phyloP scores from a whole-genome alignment of 352 stramenopile species.

The Phytophthora multivora region DNA sequence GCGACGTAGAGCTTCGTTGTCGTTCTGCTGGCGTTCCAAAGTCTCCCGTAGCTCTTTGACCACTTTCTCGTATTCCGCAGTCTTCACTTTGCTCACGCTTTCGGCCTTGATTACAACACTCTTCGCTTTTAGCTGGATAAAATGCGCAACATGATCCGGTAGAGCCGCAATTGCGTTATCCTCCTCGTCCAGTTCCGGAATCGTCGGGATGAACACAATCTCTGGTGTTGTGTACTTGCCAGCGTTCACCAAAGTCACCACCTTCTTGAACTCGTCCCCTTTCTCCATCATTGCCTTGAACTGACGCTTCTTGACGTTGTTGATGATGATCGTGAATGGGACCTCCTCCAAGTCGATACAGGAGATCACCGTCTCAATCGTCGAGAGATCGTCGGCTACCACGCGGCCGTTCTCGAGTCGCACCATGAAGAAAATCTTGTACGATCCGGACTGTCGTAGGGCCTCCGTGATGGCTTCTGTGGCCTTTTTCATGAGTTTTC shows the following conservation, averaged over 20 bases:
- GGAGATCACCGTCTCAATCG: conserved; percentile 24
- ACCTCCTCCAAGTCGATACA: conserved; percentile 18
- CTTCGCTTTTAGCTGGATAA: neutral
- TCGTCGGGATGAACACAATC: conserved; percentile 22
- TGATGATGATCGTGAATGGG: conserved; percentile 25
- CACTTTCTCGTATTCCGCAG: neutral
- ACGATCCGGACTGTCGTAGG: conserved; percentile 11
- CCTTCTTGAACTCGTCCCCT: conserved; percentile 7
- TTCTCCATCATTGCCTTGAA: conserved; percentile 12
- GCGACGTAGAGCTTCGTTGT: neutral
- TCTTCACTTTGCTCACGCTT: neutral
- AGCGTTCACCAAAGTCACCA: conserved; percentile 14
- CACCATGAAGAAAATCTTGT: conserved; percentile 37
- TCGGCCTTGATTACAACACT: neutral
- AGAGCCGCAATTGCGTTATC: neutral
- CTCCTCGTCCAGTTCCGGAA: neutral
- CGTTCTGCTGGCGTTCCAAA: neutral
- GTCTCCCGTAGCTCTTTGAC: neutral
- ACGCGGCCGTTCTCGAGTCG: conserved; percentile 25
- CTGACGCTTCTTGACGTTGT: conserved; percentile 22
- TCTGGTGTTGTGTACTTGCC: conserved; percentile 8
- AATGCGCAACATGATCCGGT: neutral
- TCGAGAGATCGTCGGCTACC: conserved; percentile 25
- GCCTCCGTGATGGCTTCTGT: conserved; percentile 17
- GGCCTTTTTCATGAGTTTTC: neutral